These are phyloP conservation scores for Vigna radiata DNA, from an alignment of 306 rosid genomes.

Conservation along the genomic window DNA sequence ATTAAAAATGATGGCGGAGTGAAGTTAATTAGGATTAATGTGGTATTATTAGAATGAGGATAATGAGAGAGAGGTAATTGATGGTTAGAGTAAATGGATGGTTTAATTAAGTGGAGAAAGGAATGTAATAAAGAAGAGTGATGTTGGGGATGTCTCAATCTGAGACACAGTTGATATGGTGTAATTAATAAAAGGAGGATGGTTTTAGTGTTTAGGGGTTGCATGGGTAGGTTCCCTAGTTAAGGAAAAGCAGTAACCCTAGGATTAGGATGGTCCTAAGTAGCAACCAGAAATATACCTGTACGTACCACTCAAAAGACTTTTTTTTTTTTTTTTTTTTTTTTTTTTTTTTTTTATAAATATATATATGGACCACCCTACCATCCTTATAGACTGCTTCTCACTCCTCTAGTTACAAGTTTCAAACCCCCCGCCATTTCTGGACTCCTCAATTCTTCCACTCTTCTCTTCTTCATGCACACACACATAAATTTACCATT, in stretches of 20 bases:
- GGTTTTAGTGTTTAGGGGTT: neutral
- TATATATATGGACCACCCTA: constrained; percentile 44
- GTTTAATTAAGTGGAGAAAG: too few relatives aligned
- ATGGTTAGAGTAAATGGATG: too few relatives aligned
- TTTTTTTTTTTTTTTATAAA: too few relatives aligned
- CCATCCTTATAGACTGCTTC: neutral
- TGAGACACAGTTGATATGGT: constrained; percentile 4
- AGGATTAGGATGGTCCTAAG: constrained; percentile 51
- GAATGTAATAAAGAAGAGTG: neutral
- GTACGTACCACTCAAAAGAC: constrained; percentile 8
- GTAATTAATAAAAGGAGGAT: constrained; percentile 40
- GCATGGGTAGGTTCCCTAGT: constrained; percentile 9
- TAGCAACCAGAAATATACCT: constrained; percentile 22
- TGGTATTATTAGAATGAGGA: too few relatives aligned
- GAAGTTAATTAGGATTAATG: too few relatives aligned
- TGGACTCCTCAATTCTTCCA: too few relatives aligned
- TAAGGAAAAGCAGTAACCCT: constrained; percentile 38
- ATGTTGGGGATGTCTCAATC: constrained; percentile 1
- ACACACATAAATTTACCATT: too few relatives aligned
- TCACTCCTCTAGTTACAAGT: constrained; percentile 33
- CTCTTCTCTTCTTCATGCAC: too few relatives aligned
- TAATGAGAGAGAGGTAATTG: too few relatives aligned
- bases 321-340: neutral
- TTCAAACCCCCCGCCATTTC: constrained; percentile 14
- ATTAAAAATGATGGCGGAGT: too few relatives aligned